A percentile compares a stretch with the other conserved stretches of the same genome.
Evolutionary conservation across 2,329 filamentous ascomycete species (phyloP).

Genomic region (Penicillium sp.): DNA sequence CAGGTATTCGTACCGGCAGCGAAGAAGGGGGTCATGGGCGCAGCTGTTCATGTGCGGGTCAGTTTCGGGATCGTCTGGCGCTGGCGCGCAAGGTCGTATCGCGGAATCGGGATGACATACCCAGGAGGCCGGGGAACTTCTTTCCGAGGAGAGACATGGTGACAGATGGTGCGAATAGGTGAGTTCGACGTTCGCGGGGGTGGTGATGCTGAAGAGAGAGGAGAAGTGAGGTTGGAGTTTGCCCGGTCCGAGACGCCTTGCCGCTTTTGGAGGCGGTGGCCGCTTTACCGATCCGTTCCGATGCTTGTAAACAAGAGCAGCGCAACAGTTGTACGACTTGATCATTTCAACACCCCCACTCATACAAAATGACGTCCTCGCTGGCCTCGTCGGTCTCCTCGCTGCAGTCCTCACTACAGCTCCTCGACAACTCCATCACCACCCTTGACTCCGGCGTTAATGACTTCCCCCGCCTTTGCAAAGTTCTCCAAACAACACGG

Average conservation of each 20-base stretch:
- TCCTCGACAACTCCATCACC: slow-evolving; percentile 62
- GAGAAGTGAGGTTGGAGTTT: slow-evolving; percentile 40
- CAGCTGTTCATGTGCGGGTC: slow-evolving; percentile 58
- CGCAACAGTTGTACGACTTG: background rate
- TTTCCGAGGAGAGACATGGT: slow-evolving; percentile 79
- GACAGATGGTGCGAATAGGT: slow-evolving; percentile 40
- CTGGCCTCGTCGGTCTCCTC: slow-evolving; percentile 61
- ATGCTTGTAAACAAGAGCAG: slow-evolving; percentile 26
- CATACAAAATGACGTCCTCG: slow-evolving; percentile 42
- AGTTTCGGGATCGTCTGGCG: slow-evolving; percentile 25
- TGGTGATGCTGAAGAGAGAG: slow-evolving; percentile 32
- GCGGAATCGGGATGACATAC: slow-evolving; percentile 54
- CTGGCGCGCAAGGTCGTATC: background rate
- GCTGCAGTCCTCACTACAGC: slow-evolving; percentile 58
- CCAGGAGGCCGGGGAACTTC: slow-evolving; percentile 76
- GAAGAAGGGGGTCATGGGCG: slow-evolving; percentile 92
- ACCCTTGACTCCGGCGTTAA: slow-evolving; percentile 62
- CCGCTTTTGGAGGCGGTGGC: slow-evolving; percentile 27
- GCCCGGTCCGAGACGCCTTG: slow-evolving; percentile 29
- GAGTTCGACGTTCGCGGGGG: slow-evolving; percentile 26
- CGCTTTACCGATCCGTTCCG: slow-evolving; percentile 32
- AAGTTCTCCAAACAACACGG: slow-evolving; percentile 62
- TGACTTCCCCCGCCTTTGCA: slow-evolving; percentile 62
- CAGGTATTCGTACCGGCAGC: slow-evolving; percentile 71
- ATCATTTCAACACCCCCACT: background rate